A percentile compares a stretch with the other conserved stretches of the same genome.
Evolutionary conservation across 2,329 filamentous ascomycete species (phyloP).

Genomic region (Huntiella bhutanensis): DNA sequence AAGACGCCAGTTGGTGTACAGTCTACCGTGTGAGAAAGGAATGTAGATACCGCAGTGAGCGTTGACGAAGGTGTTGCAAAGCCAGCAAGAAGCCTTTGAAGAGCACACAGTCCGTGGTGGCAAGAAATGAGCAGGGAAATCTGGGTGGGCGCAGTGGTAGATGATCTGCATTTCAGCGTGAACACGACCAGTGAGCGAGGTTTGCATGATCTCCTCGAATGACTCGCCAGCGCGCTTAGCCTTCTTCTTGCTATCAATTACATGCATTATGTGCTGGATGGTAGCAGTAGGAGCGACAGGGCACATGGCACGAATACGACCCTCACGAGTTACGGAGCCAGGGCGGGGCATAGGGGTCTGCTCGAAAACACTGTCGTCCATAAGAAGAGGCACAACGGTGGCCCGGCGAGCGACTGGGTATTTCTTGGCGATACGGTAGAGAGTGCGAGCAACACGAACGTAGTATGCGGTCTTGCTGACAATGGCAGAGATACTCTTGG

Average conservation of each 20-base stretch:
- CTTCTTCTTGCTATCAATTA: constrained; percentile 6
- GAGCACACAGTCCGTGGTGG: constrained; percentile 26
- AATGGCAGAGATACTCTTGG: constrained; percentile 9
- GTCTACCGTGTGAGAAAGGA: constrained; percentile 23
- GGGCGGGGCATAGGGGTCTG: constrained; percentile 5
- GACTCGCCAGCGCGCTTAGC: constrained; percentile 8
- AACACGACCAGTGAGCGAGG: constrained; percentile 18
- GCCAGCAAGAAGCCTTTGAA: constrained; percentile 31
- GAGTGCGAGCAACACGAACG: constrained; percentile 12
- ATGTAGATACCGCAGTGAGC: constrained; percentile 23
- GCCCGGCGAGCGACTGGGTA: constrained; percentile 16
- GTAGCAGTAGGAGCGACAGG: constrained; percentile 7
- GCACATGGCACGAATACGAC: constrained; percentile 7
- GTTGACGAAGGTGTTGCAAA: constrained; percentile 29
- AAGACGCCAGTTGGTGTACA: constrained; percentile 28
- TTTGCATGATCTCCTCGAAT: constrained; percentile 11
- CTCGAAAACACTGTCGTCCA: constrained; percentile 12
- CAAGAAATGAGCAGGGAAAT: constrained; percentile 12
- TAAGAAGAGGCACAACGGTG: constrained; percentile 16
- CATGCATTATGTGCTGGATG: constrained; percentile 7
- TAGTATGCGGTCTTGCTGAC: constrained; percentile 10
- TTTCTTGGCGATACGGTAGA: constrained; percentile 17
- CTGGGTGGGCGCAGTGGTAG: constrained; percentile 21
- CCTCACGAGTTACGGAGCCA: constrained; percentile 7
- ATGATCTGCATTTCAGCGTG: constrained; percentile 33